Evolutionary conservation across 371 early-diverging fungal genomes (phyloP), one percentile per base, ranked within the genome.

Genomic region (Rhizopus arrhizus): DNA sequence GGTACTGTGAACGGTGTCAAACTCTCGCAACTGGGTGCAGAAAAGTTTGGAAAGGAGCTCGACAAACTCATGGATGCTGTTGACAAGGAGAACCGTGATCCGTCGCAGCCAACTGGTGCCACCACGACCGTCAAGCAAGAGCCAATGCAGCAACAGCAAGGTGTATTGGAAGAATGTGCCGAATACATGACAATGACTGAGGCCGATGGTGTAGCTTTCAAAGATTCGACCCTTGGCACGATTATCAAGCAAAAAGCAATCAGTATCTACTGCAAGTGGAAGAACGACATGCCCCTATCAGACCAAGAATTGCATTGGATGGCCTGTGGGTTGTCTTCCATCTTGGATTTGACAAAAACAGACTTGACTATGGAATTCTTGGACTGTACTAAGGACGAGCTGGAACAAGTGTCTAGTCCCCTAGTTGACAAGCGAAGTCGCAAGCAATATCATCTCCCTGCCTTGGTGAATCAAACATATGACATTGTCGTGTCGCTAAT

Each of bases 191-290:
- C 31, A 4, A 29, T 50, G 29, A 50, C 16, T 4, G 50, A 50
- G 31, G 31, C 50, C 50, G 50, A 50, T 50, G 13, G 50, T 50
- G 31, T 50, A 16, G 50, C 50, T 50, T 50, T 50, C 31, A 16
- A 50, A 50, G 16, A 50, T 31, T 50, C 50, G 13, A 50, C 16
- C 31, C 4, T 31, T 16, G 31, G 50, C 50, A 50, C 50, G 8
- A 50, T 29, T 16, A 31, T 50, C 31, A 50, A 50, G 50, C 50
- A 50, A 16, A 31, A 50, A 31, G 13, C 50, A 16, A 16, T 50
- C 31, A 31, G 31, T 31, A 50, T 50, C 31, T 50, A 8, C 31
- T 29, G 13, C 29, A 50, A 31, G 29, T 50, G 50, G 50, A 16
- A 16, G 31, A 31, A 50, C 31, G 50, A 50, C 13, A 50, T 50